Percentiles rank a stretch among this genome's conserved stretches.
These are phyloP conservation scores for Candida manassasensis DNA, from an alignment of 805 yeast species.

Conservation along the genomic window DNA sequence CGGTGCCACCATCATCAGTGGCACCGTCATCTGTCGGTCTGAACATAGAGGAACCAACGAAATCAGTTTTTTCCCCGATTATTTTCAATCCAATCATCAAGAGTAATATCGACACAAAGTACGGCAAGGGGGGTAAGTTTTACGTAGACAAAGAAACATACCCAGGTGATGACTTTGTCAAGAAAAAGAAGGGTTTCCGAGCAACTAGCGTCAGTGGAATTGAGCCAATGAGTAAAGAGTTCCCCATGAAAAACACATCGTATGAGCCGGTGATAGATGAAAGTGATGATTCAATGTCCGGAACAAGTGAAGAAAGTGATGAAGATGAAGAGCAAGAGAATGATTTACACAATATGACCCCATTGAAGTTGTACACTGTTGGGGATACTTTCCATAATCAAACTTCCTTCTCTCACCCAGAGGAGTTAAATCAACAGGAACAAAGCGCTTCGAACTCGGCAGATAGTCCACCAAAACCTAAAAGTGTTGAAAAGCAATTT, in stretches of 20 bases:
- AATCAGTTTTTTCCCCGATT: constrained; percentile 77
- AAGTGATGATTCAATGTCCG: constrained; percentile 9
- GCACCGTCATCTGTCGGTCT: constrained; percentile 9
- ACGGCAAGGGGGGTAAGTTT: constrained; percentile 86
- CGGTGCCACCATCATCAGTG: constrained; percentile 9
- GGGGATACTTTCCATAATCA: constrained; percentile 12
- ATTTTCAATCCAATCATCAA: constrained; percentile 76
- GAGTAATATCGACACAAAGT: constrained; percentile 76
- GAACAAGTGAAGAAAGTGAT: constrained; percentile 26
- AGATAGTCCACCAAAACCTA: neutral
- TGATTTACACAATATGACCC: constrained; percentile 17
- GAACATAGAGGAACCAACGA: constrained; percentile 14
- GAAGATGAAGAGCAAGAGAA: constrained; percentile 30
- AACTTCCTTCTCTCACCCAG: neutral
- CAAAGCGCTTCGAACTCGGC: neutral
- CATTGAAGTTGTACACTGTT: constrained; percentile 23
- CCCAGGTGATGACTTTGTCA: constrained; percentile 16
- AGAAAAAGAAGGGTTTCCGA: constrained; percentile 19
- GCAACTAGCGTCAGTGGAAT: constrained; percentile 34
- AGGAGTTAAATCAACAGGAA: neutral
- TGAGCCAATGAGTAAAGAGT: constrained; percentile 12
- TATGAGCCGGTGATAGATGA: constrained; percentile 9
- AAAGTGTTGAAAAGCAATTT: constrained; percentile 5
- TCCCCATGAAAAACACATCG: constrained; percentile 6
- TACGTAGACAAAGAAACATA: constrained; percentile 46